Evolutionary conservation across 108 stramenopile species (phyloP), one percentile per base, ranked within the genome.

Genomic region (Pseudonitzschia pungens): DNA sequence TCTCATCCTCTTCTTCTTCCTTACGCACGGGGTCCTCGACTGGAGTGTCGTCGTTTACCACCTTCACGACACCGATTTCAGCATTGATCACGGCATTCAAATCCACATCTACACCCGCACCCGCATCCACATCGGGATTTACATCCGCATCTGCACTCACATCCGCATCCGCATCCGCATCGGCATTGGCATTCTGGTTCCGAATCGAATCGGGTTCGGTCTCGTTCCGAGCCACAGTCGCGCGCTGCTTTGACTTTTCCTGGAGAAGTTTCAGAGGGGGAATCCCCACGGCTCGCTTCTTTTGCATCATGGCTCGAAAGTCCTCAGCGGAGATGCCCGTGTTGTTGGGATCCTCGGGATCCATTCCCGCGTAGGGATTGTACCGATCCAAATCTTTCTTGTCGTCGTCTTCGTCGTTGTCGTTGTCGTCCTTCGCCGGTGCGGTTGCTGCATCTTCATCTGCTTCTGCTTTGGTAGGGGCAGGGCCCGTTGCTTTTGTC

Each of bases 241-340:
- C 18, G 45, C 45, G 45, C 45, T 48, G 45, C 26, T 55, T 55
- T 24, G 54, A 26, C 54, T 55, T 55, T 24, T 55, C 54, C 26
- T 55, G 21, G 54, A 55, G 54, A 10, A 55, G 12, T 26, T 24
- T 2, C 24, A 55, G 54, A 22, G 54, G 26, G 26, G 54, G 54
- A 20, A 55, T 55, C 10, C 54, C 54, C 54, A 55, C 26, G n/a
- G 54, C 24, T 24, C 26, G 24, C 10, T 55, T 55, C 54, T 55
- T 55, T 22, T 10, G 21, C 54, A 55, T 55, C 54, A 55, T 55
- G 21, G 21, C 54, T 55, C 10, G 54, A 22, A 55, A 55, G 1
- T 55, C 54, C 26, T 55, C 26, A 2, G n/a, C 4, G 16, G 54
- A 26, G 26, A 55, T 55, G 21, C 10, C 26, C 22, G 26, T 22